A percentile compares a stretch with the other conserved stretches of the same genome.
Evolutionary conservation across 2,329 filamentous ascomycete species (phyloP).

Genomic region (Pseudogymnoascus sp.): DNA sequence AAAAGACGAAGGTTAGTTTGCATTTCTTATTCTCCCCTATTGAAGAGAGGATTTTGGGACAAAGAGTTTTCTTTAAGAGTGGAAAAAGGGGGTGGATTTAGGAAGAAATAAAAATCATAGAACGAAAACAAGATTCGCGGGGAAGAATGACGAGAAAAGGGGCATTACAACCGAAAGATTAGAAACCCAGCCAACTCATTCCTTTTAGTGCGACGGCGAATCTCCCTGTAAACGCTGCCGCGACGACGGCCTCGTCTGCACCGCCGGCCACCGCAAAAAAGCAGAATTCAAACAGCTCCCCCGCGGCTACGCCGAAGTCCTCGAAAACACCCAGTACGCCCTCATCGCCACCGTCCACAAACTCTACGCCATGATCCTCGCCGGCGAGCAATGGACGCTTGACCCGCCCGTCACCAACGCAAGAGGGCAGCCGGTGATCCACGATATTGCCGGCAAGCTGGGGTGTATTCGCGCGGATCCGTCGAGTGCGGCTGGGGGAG

Average conservation of each 20-base stretch:
- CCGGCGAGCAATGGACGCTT: slow-evolving; percentile 48
- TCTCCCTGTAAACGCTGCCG: slow-evolving; percentile 59
- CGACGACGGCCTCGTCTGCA: slow-evolving; percentile 56
- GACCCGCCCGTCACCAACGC: slow-evolving; percentile 57
- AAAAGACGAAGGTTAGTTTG: slow-evolving; percentile 54
- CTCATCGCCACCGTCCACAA: slow-evolving; percentile 57
- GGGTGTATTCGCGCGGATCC: slow-evolving; percentile 55
- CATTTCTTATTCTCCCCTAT: background rate
- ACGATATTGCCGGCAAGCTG: slow-evolving; percentile 55
- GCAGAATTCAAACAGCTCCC: slow-evolving; percentile 60
- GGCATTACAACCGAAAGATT: too few species aligned
- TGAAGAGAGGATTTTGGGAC: background rate
- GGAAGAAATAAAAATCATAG: too few species aligned
- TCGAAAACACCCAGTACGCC: slow-evolving; percentile 57
- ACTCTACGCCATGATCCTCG: slow-evolving; percentile 55
- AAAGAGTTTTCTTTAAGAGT: too few species aligned
- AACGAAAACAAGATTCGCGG: too few species aligned
- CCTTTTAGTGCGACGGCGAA: slow-evolving; percentile 50
- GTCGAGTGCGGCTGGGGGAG: background rate
- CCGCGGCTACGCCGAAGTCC: slow-evolving; percentile 53
- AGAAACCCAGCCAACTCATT: too few species aligned
- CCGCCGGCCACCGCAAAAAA: slow-evolving; percentile 55
- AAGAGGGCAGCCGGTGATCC: slow-evolving; percentile 52
- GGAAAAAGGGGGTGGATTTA: too few species aligned
- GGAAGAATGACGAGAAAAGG: background rate